Base-by-base conservation (phyloP, 2,329 filamentous ascomycete genomes). In the Fusarium sp. region DNA sequence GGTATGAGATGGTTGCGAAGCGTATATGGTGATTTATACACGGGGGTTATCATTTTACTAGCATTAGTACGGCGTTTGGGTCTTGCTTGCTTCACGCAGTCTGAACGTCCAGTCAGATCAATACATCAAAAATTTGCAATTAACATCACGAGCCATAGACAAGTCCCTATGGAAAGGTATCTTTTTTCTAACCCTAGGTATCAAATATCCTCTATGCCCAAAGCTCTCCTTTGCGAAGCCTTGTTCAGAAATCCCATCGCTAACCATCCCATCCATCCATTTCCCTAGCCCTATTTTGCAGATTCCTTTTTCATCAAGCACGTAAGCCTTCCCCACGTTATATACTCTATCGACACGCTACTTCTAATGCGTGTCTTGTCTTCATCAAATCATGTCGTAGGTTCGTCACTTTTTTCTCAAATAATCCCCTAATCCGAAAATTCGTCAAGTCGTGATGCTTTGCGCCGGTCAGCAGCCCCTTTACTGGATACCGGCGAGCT, bases 1-100 rank as follows among this genome's bases (percentile, higher is more conserved):
- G 95, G 70, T 99, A 97, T 79, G 92, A 93, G 73, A 97, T 98
- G 95, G 89, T 93, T 69, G 92, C 92, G 1, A 98, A 97, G 83
- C 85, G 95, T 74, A 99, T 99, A 70, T 99, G 95, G 95, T 98
- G 26, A 66, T 48, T 13, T 26, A 35, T 24, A 12, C 40, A 35
- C 29, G 5, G 6, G 12, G 7, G 24, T 28, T 38, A 57, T n/a
- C 19, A 46, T 19, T 3, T 48, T 32, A 13, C 35, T 29, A 53
- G 58, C 56, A 60, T 49, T 46, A 34, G 24, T 44, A 46, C 24
- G 45, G 62, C 49, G 53, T 64, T 64, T 15, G 26, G 46, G 19
- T 22, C 39, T 36, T 43, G 36, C 29, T 43, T 44, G 35, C 19
- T n/a, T 39, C 19, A 38, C 24, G 35, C 12, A n/a, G 22, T 9